phyloP scores from a whole-genome alignment of 139 green algal genomes.

The Volvox africanus region DNA sequence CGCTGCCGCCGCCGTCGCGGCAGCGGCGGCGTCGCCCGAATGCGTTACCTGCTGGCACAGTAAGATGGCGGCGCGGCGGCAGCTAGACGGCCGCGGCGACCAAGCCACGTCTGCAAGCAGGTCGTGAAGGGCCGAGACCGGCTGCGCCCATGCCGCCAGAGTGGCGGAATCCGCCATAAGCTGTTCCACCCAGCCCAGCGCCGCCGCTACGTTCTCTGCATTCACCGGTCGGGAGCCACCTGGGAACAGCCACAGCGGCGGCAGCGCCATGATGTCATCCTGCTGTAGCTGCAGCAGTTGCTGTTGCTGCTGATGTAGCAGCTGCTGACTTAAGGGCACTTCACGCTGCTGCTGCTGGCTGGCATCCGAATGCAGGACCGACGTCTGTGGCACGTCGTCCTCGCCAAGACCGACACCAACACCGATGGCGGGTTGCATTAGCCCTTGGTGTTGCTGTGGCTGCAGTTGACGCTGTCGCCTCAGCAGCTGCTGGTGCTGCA shows the following conservation, averaged over 20 bases:
- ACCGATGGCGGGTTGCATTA: no score
- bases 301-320: not conserved
- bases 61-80: slow-evolving; percentile 4
- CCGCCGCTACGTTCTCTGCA: not conserved
- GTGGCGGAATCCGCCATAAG: not conserved
- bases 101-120: not conserved
- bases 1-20: not conserved
- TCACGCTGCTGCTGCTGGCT: no score
- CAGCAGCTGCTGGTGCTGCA: slow-evolving; percentile 9
- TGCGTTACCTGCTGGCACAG: slow-evolving; percentile 23
- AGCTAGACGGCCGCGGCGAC: not conserved
- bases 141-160: slow-evolving; percentile 19
- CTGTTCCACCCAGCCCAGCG: not conserved
- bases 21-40: not conserved
- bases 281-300: not conserved
- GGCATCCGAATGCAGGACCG: no score
- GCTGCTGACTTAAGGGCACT: no score
- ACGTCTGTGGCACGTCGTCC: not conserved
- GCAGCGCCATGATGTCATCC: not conserved
- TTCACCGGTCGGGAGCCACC: not conserved
- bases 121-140: not conserved
- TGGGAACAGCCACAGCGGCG: slow-evolving; percentile 38
- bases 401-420: not conserved
- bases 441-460: not conserved
- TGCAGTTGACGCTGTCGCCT: not conserved